Percentiles rank a stretch among this genome's conserved stretches.
These are phyloP conservation scores for Actinomortierella wolfii DNA, from an alignment of 371 early-diverging fungal species.

Conservation along the genomic window DNA sequence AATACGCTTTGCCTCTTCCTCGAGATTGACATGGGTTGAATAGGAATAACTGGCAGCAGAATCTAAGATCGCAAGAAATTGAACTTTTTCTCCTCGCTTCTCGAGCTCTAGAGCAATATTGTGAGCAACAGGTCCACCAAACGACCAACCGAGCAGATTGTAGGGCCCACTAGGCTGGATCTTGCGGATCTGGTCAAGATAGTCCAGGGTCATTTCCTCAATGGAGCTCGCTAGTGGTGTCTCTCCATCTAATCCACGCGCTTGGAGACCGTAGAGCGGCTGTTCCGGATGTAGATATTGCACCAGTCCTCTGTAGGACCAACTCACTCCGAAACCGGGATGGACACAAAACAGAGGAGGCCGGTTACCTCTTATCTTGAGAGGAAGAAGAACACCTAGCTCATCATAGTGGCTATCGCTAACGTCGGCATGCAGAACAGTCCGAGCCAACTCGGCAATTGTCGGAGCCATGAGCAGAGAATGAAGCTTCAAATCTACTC, in stretches of 20 bases:
- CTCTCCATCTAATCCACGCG: conserved; percentile 13
- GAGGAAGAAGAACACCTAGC: conserved; percentile 3
- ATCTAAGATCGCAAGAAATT: conserved; percentile 3
- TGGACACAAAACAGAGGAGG: conserved; percentile 18
- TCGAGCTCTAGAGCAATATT: conserved; percentile 5
- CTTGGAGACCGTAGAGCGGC: conserved; percentile 19
- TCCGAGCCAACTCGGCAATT: conserved; percentile 4
- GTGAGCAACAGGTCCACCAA: conserved; percentile 11
- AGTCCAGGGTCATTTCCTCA: conserved; percentile 13
- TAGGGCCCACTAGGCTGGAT: conserved; percentile 18
- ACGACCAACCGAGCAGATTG: conserved; percentile 9
- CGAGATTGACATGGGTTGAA: not conserved
- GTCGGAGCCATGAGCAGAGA: not conserved
- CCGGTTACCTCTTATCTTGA: conserved; percentile 5
- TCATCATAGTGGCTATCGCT: not conserved
- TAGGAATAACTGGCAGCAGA: not conserved
- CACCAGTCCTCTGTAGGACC: conserved; percentile 8
- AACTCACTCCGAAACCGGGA: conserved; percentile 6
- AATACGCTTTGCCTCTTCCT: too few species aligned
- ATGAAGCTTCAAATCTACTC: not conserved
- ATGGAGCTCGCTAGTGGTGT: conserved; percentile 4
- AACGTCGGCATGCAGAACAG: not conserved
- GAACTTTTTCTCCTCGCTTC: conserved; percentile 4
- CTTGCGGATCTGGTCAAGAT: conserved; percentile 12
- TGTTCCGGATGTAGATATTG: conserved; percentile 10